These are phyloP conservation scores for Perkinsus olseni DNA, from an alignment of 169 alveolate species.

Conservation along the genomic window DNA sequence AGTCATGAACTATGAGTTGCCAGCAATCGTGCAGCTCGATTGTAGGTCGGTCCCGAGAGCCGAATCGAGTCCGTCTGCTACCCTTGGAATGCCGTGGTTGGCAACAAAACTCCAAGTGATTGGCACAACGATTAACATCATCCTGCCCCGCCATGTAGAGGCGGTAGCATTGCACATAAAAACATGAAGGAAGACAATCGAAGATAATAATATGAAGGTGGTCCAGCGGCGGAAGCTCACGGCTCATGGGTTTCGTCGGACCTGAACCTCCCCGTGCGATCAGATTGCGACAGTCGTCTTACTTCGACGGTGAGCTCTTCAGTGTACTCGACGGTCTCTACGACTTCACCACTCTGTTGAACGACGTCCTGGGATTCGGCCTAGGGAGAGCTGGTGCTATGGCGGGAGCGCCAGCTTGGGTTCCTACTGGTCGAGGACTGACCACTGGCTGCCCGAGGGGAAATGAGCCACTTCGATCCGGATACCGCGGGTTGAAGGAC, in stretches of 20 bases:
- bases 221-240: not conserved
- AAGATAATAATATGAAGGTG: not conserved
- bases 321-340: not conserved
- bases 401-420: too few relatives aligned
- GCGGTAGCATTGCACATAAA: not conserved
- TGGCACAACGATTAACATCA: not conserved
- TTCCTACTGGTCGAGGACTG: not conserved
- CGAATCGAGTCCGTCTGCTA: too few relatives aligned
- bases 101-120: not conserved
- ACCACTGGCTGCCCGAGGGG: not conserved
- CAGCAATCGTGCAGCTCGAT: too few relatives aligned
- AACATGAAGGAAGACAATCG: not conserved
- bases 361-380: too few relatives aligned
- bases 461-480: not conserved
- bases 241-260: not conserved
- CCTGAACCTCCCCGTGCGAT: too few relatives aligned
- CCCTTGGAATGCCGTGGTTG: too few relatives aligned
- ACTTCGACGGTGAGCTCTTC: not conserved
- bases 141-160: not conserved
- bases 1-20: too few relatives aligned
- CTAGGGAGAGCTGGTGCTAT: too few relatives aligned
- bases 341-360: not conserved
- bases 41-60: too few relatives aligned
- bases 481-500: not conserved
- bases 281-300: too few relatives aligned